These are phyloP conservation scores for Pyrus betulifolia DNA, from an alignment of 306 rosid genomes.

Conservation along the genomic window DNA sequence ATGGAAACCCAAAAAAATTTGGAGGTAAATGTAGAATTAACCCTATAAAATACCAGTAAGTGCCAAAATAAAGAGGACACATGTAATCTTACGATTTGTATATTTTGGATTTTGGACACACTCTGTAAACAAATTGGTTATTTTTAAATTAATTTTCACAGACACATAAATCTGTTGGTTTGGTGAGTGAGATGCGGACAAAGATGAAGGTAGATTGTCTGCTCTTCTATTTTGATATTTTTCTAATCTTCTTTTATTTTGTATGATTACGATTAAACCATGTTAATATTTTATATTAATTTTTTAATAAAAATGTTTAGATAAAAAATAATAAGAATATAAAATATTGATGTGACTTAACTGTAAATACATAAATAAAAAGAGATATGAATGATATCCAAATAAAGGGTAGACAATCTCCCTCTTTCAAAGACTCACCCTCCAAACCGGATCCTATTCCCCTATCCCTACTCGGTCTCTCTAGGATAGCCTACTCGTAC, in stretches of 20 bases:
- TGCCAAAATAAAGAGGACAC: not conserved
- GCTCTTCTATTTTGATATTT: no score
- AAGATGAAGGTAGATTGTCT: not conserved
- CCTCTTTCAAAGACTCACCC: not conserved
- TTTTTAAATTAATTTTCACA: not conserved
- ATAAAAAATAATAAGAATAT: no score
- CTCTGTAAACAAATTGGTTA: not conserved
- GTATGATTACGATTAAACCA: no score
- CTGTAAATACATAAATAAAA: no score
- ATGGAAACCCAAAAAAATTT: no score
- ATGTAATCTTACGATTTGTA: not conserved
- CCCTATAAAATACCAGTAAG: not conserved
- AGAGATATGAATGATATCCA: no score
- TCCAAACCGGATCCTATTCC: not conserved
- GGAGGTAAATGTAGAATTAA: not conserved
- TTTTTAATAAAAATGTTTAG: no score
- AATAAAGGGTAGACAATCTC: no score
- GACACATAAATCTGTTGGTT: not conserved
- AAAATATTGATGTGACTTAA: no score
- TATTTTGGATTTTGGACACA: constrained; percentile 7
- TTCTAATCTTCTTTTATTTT: no score
- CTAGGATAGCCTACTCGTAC: not conserved
- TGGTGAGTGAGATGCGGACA: not conserved
- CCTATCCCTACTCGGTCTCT: no score
- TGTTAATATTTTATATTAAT: no score